Conservation (phyloP, 2,329 filamentous ascomycete species). For the Fonsecaea pedrosoi region DNA sequence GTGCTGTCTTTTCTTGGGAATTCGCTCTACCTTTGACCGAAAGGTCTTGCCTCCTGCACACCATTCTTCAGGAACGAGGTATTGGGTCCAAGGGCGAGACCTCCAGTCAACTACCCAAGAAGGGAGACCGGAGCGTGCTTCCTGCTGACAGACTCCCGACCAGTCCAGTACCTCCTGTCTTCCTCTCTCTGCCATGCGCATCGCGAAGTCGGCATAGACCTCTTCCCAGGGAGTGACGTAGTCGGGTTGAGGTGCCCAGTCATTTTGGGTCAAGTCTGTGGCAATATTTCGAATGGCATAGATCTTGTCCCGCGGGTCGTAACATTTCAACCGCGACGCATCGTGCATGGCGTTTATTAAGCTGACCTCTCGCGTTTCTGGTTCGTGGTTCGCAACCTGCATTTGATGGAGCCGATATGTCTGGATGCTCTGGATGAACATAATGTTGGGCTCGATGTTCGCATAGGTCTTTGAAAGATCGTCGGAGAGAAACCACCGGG, state of each 20-base stretch:
- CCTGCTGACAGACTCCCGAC: constrained; percentile 21
- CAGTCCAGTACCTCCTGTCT: constrained; percentile 15
- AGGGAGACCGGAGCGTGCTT: constrained; percentile 14
- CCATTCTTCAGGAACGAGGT: constrained; percentile 19
- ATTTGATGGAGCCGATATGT: constrained; percentile 19
- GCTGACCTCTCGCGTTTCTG: neutral
- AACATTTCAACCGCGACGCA: constrained; percentile 25
- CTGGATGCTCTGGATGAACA: constrained; percentile 19
- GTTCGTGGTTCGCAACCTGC: constrained; percentile 8
- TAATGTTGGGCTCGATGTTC: constrained; percentile 22
- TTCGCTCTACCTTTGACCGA: constrained; percentile 15
- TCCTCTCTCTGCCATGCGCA: constrained; percentile 21
- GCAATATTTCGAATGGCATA: constrained; percentile 29
- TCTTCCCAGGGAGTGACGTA: constrained; percentile 26
- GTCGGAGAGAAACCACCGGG: constrained; percentile 25
- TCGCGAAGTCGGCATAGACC: constrained; percentile 24
- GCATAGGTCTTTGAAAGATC: constrained; percentile 12
- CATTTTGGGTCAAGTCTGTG: constrained; percentile 20
- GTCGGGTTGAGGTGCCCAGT: constrained; percentile 25
- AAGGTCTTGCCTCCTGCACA: constrained; percentile 17
- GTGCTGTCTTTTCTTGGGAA: constrained; percentile 23
- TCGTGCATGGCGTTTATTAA: constrained; percentile 15
- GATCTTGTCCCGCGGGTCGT: constrained; percentile 30
- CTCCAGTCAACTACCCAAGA: constrained; percentile 30
- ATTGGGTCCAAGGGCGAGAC: constrained; percentile 16